A percentile compares a stretch with the other conserved stretches of the same genome.
Evolutionary conservation across 805 yeast genomes (phyloP).

Genomic region (Starmerella bombi): DNA sequence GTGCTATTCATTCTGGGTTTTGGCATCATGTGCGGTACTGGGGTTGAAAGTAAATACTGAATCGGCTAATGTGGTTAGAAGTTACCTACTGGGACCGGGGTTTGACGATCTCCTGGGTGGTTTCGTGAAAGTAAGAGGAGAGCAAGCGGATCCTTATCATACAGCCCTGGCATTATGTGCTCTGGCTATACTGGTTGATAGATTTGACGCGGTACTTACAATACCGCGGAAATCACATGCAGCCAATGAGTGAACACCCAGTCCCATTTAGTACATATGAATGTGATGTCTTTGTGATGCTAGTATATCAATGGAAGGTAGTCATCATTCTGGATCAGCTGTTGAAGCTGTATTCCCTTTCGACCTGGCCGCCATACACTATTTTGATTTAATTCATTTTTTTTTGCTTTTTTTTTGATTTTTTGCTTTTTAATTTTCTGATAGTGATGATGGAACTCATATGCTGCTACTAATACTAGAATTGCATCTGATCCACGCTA

Average conservation of each 20-base stretch:
- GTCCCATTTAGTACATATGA: no score
- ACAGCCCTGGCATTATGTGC: slow-evolving; percentile 43
- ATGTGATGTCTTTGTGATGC: no score
- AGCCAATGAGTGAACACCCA: no score
- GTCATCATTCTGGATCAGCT: not conserved
- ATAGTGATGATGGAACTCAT: no score
- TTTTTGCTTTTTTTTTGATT: no score
- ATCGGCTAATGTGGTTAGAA: slow-evolving; percentile 23
- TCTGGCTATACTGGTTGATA: slow-evolving; percentile 26
- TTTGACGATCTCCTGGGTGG: slow-evolving; percentile 64
- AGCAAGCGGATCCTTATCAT: slow-evolving; percentile 51
- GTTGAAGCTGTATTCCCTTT: no score
- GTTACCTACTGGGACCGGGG: slow-evolving; percentile 40
- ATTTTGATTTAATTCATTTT: no score
- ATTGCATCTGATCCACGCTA: no score
- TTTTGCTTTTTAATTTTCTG: no score
- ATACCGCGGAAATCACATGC: no score
- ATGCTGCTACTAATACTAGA: no score
- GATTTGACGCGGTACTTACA: slow-evolving; percentile 27
- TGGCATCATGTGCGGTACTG: slow-evolving; percentile 44
- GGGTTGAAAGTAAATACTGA: slow-evolving; percentile 11
- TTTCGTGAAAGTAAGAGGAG: slow-evolving; percentile 48
- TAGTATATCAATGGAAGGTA: not conserved
- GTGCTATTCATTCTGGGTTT: slow-evolving; percentile 77
- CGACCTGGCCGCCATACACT: no score